phyloP scores from a whole-genome alignment of 768 basidiomycete genomes.

The Leccinum truebloodii region DNA sequence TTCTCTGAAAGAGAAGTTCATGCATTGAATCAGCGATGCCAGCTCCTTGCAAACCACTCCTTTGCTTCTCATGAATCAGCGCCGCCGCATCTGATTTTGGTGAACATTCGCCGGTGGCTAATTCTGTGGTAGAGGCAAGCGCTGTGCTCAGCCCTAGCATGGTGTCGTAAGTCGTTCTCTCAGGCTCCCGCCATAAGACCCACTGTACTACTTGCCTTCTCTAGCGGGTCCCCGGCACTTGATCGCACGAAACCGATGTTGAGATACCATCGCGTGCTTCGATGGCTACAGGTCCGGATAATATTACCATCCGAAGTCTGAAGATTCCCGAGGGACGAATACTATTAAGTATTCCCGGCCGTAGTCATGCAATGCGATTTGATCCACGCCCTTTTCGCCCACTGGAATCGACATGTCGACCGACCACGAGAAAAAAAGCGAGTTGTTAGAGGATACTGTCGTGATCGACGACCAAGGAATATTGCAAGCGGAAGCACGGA shows the following conservation, averaged over 20 bases:
- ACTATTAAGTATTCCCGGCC: neutral
- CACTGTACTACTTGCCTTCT: neutral
- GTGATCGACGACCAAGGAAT: neutral
- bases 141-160: neutral
- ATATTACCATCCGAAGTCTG: neutral
- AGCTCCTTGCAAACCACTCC: neutral
- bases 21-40: no score
- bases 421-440: neutral
- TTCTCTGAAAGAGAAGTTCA: no score
- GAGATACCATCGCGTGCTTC: neutral
- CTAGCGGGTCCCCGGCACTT: neutral
- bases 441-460: neutral
- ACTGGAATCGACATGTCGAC: slow-evolving; percentile 15
- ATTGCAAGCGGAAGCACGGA: slow-evolving; percentile 8
- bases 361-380: neutral
- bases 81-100: neutral
- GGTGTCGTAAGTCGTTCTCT: neutral
- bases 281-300: neutral
- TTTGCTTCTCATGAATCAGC: neutral
- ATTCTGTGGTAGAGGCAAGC: no score
- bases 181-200: neutral
- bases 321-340: neutral
- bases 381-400: neutral
- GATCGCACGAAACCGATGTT: neutral
- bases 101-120: neutral